phyloP scores from a whole-genome alignment of 2,329 filamentous ascomycete genomes.

The Apiospora kogelbergensis region DNA sequence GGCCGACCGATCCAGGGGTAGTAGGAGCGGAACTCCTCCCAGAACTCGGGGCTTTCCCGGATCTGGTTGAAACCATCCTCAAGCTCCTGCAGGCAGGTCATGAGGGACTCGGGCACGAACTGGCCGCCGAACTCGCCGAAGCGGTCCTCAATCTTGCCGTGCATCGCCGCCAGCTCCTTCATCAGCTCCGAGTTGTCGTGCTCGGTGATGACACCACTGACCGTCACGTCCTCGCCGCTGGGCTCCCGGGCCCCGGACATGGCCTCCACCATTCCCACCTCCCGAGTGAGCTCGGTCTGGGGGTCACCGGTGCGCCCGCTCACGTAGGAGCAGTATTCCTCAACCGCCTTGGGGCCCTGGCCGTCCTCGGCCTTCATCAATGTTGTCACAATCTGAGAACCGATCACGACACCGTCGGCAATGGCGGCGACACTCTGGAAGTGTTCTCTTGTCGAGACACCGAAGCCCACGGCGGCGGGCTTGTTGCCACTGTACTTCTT shows the following conservation, averaged over 20 bases:
- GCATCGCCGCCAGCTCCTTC: constrained; percentile 83
- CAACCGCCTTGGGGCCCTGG: constrained; percentile 68
- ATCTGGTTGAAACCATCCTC: constrained; percentile 89
- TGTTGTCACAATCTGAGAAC: constrained; percentile 88
- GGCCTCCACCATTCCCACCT: constrained; percentile 70
- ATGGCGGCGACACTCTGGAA: constrained; percentile 82
- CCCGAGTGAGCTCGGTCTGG: constrained; percentile 50
- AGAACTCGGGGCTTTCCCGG: constrained; percentile 85
- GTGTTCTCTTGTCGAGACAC: constrained; percentile 92
- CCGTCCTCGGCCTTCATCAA: constrained; percentile 68
- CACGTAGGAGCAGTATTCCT: constrained; percentile 80
- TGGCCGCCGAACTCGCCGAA: constrained; percentile 97
- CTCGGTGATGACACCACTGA: constrained; percentile 63
- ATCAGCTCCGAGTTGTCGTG: constrained; percentile 60
- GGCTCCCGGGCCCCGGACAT: constrained; percentile 61
- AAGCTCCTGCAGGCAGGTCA: constrained; percentile 92
- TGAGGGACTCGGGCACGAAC: constrained; percentile 95
- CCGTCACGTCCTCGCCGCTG: constrained; percentile 59
- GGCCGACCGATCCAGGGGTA: constrained; percentile 97
- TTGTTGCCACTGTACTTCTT: constrained; percentile 90
- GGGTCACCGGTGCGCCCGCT: constrained; percentile 44
- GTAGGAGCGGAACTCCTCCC: constrained; percentile 94
- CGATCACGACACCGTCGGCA: constrained; percentile 93
- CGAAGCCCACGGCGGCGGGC: constrained; percentile 91
- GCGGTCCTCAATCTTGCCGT: constrained; percentile 76